Conservation (phyloP, 305 asterid genomes). For the Solanum hybrid region DNA sequence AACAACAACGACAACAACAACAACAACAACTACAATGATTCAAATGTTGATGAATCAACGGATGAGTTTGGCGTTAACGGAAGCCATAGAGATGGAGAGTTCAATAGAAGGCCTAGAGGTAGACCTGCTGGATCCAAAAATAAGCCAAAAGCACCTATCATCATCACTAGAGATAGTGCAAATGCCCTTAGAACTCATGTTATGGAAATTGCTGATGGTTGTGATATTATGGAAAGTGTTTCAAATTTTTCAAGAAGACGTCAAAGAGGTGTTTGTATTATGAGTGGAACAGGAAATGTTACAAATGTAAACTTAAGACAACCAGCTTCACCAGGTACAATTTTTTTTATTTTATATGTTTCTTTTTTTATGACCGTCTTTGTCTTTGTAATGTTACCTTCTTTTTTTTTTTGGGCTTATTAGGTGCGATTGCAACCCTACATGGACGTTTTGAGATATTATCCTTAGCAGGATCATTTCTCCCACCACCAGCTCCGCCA, state of each 20-base stretch:
- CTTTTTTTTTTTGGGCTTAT: neutral
- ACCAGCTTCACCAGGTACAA: conserved; percentile 19
- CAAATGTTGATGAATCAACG: neutral
- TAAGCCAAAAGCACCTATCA: conserved; percentile 20
- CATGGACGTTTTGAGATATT: conserved; percentile 21
- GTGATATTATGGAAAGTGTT: conserved; percentile 22
- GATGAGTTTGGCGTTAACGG: neutral
- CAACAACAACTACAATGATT: neutral
- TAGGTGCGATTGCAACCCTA: conserved; percentile 13
- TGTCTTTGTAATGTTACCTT: neutral
- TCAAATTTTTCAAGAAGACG: conserved; percentile 15
- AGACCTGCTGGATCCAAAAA: conserved; percentile 24
- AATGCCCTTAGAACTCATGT: conserved; percentile 23
- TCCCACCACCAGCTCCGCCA: conserved; percentile 25
- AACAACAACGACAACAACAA: neutral
- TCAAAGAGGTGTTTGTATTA: conserved; percentile 22
- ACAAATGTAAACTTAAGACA: conserved; percentile 19
- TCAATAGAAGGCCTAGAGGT: conserved; percentile 17
- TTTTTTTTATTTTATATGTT: no score
- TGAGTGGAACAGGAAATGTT: conserved; percentile 23
- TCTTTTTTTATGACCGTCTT: neutral
- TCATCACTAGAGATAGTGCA: conserved; percentile 22
- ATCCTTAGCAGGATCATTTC: conserved; percentile 20
- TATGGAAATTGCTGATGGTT: conserved; percentile 22
- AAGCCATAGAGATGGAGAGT: neutral